Evolutionary conservation across 768 basidiomycete species (phyloP).

Genomic region (Podaxis sp.): DNA sequence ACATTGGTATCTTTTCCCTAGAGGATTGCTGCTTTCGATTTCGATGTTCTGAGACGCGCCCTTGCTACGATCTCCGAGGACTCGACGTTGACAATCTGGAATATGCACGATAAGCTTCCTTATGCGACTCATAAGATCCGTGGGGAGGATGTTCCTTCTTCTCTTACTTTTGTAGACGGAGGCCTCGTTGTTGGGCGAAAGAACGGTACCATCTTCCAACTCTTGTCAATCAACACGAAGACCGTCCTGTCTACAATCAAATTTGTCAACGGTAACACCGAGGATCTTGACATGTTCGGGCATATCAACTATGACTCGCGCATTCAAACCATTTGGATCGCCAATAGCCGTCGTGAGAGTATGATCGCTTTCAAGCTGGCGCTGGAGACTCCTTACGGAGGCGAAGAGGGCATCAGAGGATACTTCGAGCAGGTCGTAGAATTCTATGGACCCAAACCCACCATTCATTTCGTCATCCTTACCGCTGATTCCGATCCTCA

Average conservation of each 20-base stretch:
- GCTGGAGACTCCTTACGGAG: conserved; percentile 60
- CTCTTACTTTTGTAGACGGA: conserved; percentile 80
- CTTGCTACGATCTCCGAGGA: conserved; percentile 83
- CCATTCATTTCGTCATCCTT: conserved; percentile 87
- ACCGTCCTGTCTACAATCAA: conserved; percentile 75
- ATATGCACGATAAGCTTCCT: conserved; percentile 71
- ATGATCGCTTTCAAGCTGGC: conserved; percentile 78
- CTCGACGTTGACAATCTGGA: conserved; percentile 81
- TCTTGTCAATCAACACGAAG: conserved; percentile 74
- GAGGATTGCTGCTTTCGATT: conserved; percentile 84
- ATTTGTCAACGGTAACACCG: conserved; percentile 63
- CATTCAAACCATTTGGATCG: conserved; percentile 86
- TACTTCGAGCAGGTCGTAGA: conserved; percentile 83
- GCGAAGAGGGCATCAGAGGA: conserved; percentile 62
- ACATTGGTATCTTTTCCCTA: conserved; percentile 27
- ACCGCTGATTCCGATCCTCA: conserved; percentile 82
- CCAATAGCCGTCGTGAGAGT: conserved; percentile 82
- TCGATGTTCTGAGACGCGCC: conserved; percentile 74
- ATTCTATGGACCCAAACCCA: conserved; percentile 80
- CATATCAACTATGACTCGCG: conserved; percentile 83
- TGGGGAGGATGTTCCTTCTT: conserved; percentile 81
- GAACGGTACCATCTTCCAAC: conserved; percentile 83
- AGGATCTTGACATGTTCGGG: conserved; percentile 86
- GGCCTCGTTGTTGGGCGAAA: conserved; percentile 84
- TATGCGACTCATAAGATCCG: conserved; percentile 76